Conservation (phyloP, 1,284 basidiomycete species). For the Psilocybe mexicana region DNA sequence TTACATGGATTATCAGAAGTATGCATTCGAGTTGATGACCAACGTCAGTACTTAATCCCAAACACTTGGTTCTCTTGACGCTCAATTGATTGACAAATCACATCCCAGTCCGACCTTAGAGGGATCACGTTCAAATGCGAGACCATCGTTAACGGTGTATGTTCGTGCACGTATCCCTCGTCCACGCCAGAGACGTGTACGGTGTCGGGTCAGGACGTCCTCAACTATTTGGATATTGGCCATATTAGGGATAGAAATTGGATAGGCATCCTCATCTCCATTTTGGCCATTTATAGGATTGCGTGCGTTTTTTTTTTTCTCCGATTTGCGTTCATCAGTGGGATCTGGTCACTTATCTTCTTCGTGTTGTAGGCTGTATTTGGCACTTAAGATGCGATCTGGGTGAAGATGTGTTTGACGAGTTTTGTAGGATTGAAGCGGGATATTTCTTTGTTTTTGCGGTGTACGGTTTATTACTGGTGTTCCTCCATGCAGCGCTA, state of each 20-base stretch:
- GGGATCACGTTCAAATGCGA: constrained; percentile 49
- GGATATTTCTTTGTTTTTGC: too few species aligned
- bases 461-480: too few species aligned
- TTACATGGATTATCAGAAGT: constrained; percentile 52
- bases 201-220: constrained; percentile 40
- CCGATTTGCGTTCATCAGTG: background rate
- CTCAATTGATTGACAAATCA: too few species aligned
- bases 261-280: constrained; percentile 36
- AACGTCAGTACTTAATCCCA: constrained; percentile 28
- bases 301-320: background rate
- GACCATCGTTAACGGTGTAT: constrained; percentile 29
- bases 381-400: background rate
- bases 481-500: too few species aligned
- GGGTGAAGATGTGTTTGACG: background rate
- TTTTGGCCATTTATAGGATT: constrained; percentile 35
- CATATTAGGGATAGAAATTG: constrained; percentile 37
- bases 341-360: background rate
- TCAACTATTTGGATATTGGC: constrained; percentile 39
- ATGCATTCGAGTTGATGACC: constrained; percentile 43
- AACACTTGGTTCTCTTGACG: background rate
- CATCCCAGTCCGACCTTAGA: constrained; percentile 47
- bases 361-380: background rate
- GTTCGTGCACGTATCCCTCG: constrained; percentile 40
- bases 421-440: too few species aligned
- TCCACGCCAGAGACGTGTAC: constrained; percentile 38